These are phyloP conservation scores for Neofusicoccum laricinum DNA, from an alignment of 2,329 filamentous ascomycete genomes.

Conservation along the genomic window DNA sequence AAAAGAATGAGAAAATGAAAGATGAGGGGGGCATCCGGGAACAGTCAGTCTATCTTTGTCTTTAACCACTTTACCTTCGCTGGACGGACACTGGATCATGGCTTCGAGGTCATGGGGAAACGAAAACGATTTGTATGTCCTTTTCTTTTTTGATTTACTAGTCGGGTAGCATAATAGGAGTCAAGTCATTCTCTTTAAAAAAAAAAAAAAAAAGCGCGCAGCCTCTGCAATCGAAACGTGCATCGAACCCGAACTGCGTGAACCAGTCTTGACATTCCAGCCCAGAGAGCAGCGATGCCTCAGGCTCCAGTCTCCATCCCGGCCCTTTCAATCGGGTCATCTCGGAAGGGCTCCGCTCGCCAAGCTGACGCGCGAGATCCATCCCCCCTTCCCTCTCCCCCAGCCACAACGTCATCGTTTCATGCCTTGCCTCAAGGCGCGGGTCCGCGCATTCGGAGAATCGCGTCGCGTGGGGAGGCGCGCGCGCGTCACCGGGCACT, in stretches of 20 bases:
- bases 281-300: too few relatives aligned
- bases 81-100: background rate
- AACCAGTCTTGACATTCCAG: too few relatives aligned
- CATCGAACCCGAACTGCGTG: too few relatives aligned
- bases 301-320: too few relatives aligned
- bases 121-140: background rate
- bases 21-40: background rate
- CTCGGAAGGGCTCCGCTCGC: too few relatives aligned
- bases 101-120: background rate
- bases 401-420: too few relatives aligned
- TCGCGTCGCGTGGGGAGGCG: background rate
- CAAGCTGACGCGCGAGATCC: too few relatives aligned
- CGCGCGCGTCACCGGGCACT: background rate
- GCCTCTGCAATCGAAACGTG: background rate
- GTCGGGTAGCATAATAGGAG: slow-evolving; percentile 12
- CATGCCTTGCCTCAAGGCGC: background rate
- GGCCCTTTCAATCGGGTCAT: too few relatives aligned
- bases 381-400: too few relatives aligned
- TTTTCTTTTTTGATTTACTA: background rate
- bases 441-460: too few relatives aligned
- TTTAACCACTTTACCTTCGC: background rate
- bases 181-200: background rate
- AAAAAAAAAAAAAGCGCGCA: too few relatives aligned
- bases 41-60: too few relatives aligned
- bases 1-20: background rate